phyloP scores from a whole-genome alignment of 2,329 filamentous ascomycete species.

The Paracamarosporium sp. region DNA sequence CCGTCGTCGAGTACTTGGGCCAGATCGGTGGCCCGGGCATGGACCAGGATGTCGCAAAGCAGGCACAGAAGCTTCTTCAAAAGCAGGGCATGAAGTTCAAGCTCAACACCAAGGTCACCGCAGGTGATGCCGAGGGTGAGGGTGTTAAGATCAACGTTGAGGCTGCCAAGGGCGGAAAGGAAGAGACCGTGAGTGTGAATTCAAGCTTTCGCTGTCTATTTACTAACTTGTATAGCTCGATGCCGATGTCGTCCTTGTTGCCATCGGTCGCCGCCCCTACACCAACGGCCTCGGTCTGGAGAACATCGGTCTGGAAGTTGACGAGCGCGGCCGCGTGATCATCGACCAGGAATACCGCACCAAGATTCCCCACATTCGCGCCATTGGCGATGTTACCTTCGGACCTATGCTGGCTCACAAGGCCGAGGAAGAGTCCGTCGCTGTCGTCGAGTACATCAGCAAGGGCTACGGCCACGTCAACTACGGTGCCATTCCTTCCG shows the following conservation, averaged over 20 bases:
- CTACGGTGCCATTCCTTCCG: constrained; percentile 95
- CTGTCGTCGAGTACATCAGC: constrained; percentile 94
- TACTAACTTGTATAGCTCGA: constrained; percentile 68
- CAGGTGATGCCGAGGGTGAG: constrained; percentile 80
- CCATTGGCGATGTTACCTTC: constrained; percentile 95
- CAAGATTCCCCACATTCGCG: constrained; percentile 95
- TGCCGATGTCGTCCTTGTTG: constrained; percentile 93
- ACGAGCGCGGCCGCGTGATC: constrained; percentile 92
- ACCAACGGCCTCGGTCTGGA: constrained; percentile 90
- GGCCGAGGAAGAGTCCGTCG: constrained; percentile 97
- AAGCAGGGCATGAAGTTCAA: constrained; percentile 99
- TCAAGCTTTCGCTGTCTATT: no score
- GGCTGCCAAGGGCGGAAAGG: constrained; percentile 94
- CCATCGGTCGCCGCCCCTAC: constrained; percentile 95
- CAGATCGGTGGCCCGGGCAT: constrained; percentile 98
- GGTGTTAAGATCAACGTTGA: constrained; percentile 85
- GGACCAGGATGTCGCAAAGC: constrained; percentile 92
- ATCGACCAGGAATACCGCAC: constrained; percentile 99
- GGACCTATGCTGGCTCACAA: constrained; percentile 99
- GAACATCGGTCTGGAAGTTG: constrained; percentile 88
- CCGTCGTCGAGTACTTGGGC: constrained; percentile 93
- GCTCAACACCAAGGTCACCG: constrained; percentile 91
- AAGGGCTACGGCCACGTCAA: constrained; percentile 99
- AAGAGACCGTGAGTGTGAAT: constrained; percentile 73
- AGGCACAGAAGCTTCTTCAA: constrained; percentile 86